Percentiles rank a stretch among this genome's conserved stretches.
phyloP scores from a whole-genome alignment of 306 rosid genomes.

The Rosa lucieae region DNA sequence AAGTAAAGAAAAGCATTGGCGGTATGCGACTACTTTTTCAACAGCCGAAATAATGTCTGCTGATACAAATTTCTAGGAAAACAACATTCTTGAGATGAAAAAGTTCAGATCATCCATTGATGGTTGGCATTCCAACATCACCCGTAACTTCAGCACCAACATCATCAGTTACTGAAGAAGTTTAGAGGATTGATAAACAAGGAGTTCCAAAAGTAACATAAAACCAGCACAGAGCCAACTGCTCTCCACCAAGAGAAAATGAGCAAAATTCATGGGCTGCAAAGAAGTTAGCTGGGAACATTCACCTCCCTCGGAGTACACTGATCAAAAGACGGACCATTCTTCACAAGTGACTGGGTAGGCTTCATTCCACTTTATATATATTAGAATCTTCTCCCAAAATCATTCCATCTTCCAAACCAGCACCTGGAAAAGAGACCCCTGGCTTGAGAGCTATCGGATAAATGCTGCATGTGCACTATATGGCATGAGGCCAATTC shows the following conservation, averaged over 20 bases:
- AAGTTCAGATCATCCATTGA: conserved; percentile 8
- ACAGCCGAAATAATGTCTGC: background rate
- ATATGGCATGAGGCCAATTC: conserved; percentile 1
- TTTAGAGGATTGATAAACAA: background rate
- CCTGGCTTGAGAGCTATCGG: background rate
- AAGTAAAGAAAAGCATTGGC: background rate
- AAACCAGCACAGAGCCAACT: conserved; percentile 22
- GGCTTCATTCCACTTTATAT: background rate
- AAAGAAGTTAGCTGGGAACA: background rate
- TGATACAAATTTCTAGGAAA: background rate
- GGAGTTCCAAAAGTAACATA: background rate
- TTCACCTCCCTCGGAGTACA: background rate
- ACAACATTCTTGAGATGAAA: background rate
- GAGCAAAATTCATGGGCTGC: conserved; percentile 7
- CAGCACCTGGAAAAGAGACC: background rate
- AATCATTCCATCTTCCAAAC: conserved; percentile 1
- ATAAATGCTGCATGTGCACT: conserved; percentile 6
- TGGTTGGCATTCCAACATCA: conserved; percentile 22
- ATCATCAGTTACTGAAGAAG: background rate
- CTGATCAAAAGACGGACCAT: background rate
- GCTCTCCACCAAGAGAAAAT: background rate
- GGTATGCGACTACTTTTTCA: background rate
- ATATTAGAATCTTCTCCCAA: conserved; percentile 6
- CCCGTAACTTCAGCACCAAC: background rate
- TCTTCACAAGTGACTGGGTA: background rate